Evolutionary conservation across 495 filamentous ascomycete species (phyloP), one percentile per base, ranked within the genome.

Genomic region (Aspergillus biplanus): DNA sequence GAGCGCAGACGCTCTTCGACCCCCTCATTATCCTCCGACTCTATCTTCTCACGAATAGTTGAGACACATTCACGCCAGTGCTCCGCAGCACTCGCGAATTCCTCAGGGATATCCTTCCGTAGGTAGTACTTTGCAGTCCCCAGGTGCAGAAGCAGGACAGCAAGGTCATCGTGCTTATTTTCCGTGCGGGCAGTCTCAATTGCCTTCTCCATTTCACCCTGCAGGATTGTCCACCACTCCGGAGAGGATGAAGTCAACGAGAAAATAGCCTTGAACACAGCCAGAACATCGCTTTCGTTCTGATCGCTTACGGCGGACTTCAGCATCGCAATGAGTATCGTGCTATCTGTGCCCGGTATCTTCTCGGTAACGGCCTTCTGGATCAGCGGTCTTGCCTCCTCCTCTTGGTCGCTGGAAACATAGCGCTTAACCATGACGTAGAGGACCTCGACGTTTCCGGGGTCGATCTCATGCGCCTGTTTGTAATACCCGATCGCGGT

Each of bases 51-150:
- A n/a, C 18, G 27, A 27, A 61, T 16, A 7, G 46, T 56, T 13
- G 47, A 39, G 21, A 60, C 31, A 18, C 50, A 39, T 8, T 48
- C 63, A 15, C n/a, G 57, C 63, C 37, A 61, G 18, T 61, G 32
- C 5, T 35, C 57, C 13, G 16, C 63, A 2, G 52, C 39, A 5
- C 18, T 61, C 5, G 2, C n/a, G 8, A 56, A 32, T 31, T 56
- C 50, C 27, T 61, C 58, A 1, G 50, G 31, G 18, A 13, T 49
- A 11, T 56, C 52, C 48, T 42, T 31, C 11, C 52, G 52, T 15
- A 61, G 47, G 18, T 56, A 50, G 42, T 61, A 61, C 13, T 47
- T 39, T 1, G 63, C 56, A 31, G 11, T 61, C 5, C 63, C 63
- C 33, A 65, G 32, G 37, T 50, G 34, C 12, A 50, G 33, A 5